Base-by-base conservation (phyloP, 2,329 filamentous ascomycete species). In the Emericellopsis atlantica region DNA sequence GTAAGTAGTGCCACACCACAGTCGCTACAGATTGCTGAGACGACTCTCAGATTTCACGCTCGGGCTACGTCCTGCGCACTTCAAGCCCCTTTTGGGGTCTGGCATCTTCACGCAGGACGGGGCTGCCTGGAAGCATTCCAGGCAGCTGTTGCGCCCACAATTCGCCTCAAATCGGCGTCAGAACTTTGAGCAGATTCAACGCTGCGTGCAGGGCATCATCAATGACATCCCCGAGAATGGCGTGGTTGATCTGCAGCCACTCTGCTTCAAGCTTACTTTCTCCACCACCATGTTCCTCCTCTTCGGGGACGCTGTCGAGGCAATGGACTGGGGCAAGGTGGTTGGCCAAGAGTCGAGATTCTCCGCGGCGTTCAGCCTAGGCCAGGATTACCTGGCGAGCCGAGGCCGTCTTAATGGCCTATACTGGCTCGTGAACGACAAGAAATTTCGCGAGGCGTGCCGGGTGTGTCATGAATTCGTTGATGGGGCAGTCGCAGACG, bases 281-380 rank as follows among this genome's bases (percentile, higher is more conserved):
- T 64, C 69, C 42, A 56, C 57, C 1, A 55, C 63, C 1, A 65
- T 64, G 9, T 56, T 62, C 32, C 76, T 81, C 49, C 60, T 83
- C n/a, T 43, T 43, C 21, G 41, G 41, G 4, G 31, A 39, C 12
- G 38, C 41, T 7, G 24, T 43, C 12, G 12, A 31, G 26, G 22
- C 11, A 12, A 9, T 39, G 6, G 40, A 29, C 6, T 32, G 31
- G 31, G 31, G 31, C 11, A 32, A 32, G 15, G 31, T 32, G 11
- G 31, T 15, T 32, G 31, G 31, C 15, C 31, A 43, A 18, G 41
- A 43, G 32, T 7, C 15, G 6, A 37, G 22, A 8, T 47, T 47
- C 29, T 42, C 45, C 6, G 10, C 24, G 12, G 33, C 39, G 5
- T 43, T 47, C 34, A 36, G 43, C 40, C 15, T 32, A 2, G 42